Conservation (phyloP, 106 monocot species). For the Allium sativum region DNA sequence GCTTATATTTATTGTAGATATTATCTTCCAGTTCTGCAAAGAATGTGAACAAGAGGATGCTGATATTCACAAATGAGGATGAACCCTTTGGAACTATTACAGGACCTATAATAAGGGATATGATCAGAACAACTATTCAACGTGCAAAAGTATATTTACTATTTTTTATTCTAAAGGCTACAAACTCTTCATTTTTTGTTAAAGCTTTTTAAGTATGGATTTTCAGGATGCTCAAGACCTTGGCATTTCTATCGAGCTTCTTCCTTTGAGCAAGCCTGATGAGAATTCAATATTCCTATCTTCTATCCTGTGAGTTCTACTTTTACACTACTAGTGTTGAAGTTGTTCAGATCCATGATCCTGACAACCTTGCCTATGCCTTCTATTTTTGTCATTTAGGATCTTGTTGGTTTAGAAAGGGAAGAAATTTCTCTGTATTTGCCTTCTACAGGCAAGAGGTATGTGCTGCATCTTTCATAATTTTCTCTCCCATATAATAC, state of each 20-base stretch:
- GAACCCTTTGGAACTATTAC: conserved; percentile 69
- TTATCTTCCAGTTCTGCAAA: conserved; percentile 52
- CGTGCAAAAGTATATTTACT: conserved; percentile 55
- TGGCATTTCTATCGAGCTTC: conserved; percentile 83
- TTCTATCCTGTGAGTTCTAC: conserved; percentile 62
- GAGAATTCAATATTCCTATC: conserved; percentile 56
- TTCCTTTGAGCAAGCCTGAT: conserved; percentile 64
- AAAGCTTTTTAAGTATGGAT: conserved; percentile 7
- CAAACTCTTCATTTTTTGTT: background rate
- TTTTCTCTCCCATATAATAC: background rate
- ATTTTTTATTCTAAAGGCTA: background rate
- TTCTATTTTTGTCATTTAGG: conserved; percentile 21
- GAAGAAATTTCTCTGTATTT: conserved; percentile 55
- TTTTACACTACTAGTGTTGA: background rate
- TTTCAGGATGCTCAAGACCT: conserved; percentile 82
- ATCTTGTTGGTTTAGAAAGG: conserved; percentile 65
- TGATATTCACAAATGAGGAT: conserved; percentile 93
- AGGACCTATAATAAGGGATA: conserved; percentile 61
- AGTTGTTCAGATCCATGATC: background rate
- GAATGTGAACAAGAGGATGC: conserved; percentile 54
- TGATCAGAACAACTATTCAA: conserved; percentile 84
- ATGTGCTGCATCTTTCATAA: conserved; percentile 3
- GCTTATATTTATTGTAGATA: too few relatives aligned
- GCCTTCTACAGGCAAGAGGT: conserved; percentile 69
- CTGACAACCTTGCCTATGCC: background rate